Percentiles rank a stretch among this genome's conserved stretches.
These are phyloP conservation scores for Nemania diffusa DNA, from an alignment of 2,329 filamentous ascomycete species.

Conservation along the genomic window DNA sequence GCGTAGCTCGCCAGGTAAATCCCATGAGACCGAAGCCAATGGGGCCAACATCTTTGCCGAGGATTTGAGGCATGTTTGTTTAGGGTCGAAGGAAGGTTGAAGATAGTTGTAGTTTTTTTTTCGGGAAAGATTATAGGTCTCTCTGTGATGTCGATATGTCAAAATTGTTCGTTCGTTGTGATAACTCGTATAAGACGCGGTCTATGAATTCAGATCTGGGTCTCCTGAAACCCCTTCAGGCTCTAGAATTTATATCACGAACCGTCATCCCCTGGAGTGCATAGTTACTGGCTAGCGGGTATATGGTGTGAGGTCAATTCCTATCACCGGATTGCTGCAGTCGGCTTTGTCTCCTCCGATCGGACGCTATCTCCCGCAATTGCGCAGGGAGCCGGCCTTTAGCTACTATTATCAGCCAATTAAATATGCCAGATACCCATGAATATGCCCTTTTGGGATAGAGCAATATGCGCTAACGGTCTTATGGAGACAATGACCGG, in stretches of 20 bases:
- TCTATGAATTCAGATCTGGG: background rate
- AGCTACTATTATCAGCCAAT: conserved; percentile 8
- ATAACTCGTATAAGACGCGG: background rate
- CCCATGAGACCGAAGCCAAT: conserved; percentile 48
- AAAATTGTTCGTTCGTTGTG: background rate
- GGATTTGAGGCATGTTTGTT: conserved; percentile 41
- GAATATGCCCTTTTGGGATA: conserved; percentile 4
- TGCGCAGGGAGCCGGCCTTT: background rate
- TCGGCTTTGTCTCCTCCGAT: background rate
- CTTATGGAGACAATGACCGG: background rate
- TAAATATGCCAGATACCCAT: background rate
- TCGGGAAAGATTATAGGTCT: background rate
- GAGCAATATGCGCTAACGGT: too few species aligned
- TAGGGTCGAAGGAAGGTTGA: background rate
- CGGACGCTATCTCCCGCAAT: conserved; percentile 2
- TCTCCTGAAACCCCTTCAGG: background rate
- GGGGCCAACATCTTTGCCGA: conserved; percentile 44
- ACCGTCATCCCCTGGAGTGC: background rate
- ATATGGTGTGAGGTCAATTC: background rate
- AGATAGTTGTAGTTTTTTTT: background rate
- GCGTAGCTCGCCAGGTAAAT: conserved; percentile 47
- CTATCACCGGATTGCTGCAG: background rate
- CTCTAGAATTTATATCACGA: background rate
- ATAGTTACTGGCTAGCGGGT: background rate
- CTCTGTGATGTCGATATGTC: background rate